Percentiles rank a stretch among this genome's conserved stretches.
phyloP scores from a whole-genome alignment of 1,139 yeast genomes.

The Hemisphaericaspora lyxosophila region DNA sequence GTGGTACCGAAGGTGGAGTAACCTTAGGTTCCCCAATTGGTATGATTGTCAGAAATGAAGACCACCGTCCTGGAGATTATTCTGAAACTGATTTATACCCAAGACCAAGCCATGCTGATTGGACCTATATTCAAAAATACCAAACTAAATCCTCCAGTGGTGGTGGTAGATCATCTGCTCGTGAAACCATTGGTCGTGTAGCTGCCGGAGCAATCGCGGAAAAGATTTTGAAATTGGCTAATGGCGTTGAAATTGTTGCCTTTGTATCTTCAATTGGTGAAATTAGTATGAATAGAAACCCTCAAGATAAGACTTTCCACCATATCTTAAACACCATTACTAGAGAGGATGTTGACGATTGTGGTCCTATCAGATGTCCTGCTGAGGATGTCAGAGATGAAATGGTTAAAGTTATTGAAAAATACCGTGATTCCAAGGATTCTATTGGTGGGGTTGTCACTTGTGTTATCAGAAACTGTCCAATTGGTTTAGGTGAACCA shows the following conservation, averaged over 20 bases:
- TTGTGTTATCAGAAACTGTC: slow-evolving; percentile 91
- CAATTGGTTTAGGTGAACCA: slow-evolving; percentile 95
- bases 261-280: slow-evolving; percentile 91
- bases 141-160: slow-evolving; percentile 93
- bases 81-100: slow-evolving; percentile 93
- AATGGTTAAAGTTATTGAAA: slow-evolving; percentile 86
- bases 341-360: slow-evolving; percentile 81
- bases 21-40: slow-evolving; percentile 96
- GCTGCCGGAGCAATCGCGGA: slow-evolving; percentile 99
- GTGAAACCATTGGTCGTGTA: slow-evolving; percentile 97
- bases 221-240: slow-evolving; percentile 70
- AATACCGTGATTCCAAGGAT: slow-evolving; percentile 82
- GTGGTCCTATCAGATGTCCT: slow-evolving; percentile 94
- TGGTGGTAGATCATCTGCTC: slow-evolving; percentile 95
- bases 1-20: slow-evolving; percentile 89
- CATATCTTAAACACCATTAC: slow-evolving; percentile 71
- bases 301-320: slow-evolving; percentile 63
- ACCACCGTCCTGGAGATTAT: slow-evolving; percentile 95
- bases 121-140: slow-evolving; percentile 85
- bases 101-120: slow-evolving; percentile 97
- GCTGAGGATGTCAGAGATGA: slow-evolving; percentile 66
- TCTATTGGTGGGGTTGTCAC: slow-evolving; percentile 98
- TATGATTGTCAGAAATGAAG: slow-evolving; percentile 89
- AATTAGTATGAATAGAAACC: slow-evolving; percentile 71
- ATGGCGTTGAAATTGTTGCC: slow-evolving; percentile 91